phyloP scores from a whole-genome alignment of 177 flowering plant species.

The Telopea speciosissima region DNA sequence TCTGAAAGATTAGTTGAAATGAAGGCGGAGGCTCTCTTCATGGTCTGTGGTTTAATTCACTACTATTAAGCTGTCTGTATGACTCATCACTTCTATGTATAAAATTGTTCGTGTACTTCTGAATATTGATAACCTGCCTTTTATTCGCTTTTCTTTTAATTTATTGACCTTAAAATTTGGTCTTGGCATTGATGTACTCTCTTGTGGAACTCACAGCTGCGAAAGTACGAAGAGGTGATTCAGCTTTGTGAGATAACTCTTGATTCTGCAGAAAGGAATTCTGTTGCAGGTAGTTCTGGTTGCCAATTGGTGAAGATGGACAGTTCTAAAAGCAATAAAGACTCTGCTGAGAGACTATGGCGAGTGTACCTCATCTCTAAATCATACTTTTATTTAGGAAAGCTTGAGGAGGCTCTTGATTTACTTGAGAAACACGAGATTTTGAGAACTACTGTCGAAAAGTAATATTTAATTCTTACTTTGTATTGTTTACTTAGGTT shows the following conservation, averaged over 20 bases:
- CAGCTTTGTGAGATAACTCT: conserved; percentile 70
- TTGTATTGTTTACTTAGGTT: conserved; percentile 3
- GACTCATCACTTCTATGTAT: background rate
- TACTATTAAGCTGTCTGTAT: background rate
- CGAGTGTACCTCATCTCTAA: conserved; percentile 52
- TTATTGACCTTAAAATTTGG: background rate
- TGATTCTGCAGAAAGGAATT: conserved; percentile 57
- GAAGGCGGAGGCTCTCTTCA: conserved; percentile 77
- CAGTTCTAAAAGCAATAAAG: conserved; percentile 23
- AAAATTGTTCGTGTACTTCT: background rate
- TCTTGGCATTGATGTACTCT: conserved; percentile 8
- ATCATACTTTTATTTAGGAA: conserved; percentile 71
- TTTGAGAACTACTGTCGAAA: conserved; percentile 25
- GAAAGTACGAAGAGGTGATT: conserved; percentile 65
- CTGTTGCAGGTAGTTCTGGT: conserved; percentile 17
- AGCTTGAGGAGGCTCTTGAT: conserved; percentile 70
- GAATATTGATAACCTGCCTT: background rate
- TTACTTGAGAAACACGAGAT: conserved; percentile 52
- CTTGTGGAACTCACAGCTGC: conserved; percentile 37
- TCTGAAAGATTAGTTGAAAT: conserved; percentile 74
- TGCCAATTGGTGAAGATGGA: conserved; percentile 12
- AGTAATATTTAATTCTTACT: conserved; percentile 24
- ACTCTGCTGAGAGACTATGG: conserved; percentile 43
- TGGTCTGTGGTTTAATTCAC: conserved; percentile 41
- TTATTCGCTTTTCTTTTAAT: background rate